Conservation (phyloP, 2,329 filamentous ascomycete genomes). For the Trichoderma gracile region DNA sequence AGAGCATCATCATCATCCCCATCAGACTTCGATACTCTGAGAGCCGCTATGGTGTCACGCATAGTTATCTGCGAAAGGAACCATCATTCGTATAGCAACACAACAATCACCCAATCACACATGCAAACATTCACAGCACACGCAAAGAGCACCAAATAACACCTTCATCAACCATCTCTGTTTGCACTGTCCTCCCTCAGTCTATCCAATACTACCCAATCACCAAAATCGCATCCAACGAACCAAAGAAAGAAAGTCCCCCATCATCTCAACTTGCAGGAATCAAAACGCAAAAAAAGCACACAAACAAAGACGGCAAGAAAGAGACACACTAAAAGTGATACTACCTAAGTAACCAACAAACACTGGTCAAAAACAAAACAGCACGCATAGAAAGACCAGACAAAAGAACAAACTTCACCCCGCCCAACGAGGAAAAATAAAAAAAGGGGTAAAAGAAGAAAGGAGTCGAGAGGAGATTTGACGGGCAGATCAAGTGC, state of each 20-base stretch:
- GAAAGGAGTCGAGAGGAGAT: conserved; percentile 16
- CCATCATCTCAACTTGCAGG: conserved; percentile 16
- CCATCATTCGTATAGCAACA: too few species aligned
- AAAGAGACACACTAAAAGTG: conserved; percentile 11
- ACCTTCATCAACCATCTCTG: conserved; percentile 19
- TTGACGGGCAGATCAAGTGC: conserved; percentile 4
- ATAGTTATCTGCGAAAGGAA: too few species aligned
- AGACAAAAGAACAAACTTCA: neutral
- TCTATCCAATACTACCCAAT: conserved; percentile 25
- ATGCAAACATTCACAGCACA: too few species aligned
- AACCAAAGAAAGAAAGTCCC: neutral
- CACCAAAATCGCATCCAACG: conserved; percentile 23
- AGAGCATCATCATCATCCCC: too few species aligned
- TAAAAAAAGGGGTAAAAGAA: neutral
- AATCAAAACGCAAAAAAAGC: neutral
- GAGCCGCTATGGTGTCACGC: too few species aligned
- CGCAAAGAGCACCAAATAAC: neutral
- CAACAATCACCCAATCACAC: too few species aligned
- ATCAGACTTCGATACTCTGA: too few species aligned
- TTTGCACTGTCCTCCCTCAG: conserved; percentile 24
- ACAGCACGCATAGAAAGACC: neutral
- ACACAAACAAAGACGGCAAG: neutral
- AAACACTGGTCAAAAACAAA: neutral
- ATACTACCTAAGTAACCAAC: conserved; percentile 24
- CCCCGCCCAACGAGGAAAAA: conserved; percentile 3